These are phyloP conservation scores for Geum urbanum DNA, from an alignment of 306 rosid species.

Conservation along the genomic window DNA sequence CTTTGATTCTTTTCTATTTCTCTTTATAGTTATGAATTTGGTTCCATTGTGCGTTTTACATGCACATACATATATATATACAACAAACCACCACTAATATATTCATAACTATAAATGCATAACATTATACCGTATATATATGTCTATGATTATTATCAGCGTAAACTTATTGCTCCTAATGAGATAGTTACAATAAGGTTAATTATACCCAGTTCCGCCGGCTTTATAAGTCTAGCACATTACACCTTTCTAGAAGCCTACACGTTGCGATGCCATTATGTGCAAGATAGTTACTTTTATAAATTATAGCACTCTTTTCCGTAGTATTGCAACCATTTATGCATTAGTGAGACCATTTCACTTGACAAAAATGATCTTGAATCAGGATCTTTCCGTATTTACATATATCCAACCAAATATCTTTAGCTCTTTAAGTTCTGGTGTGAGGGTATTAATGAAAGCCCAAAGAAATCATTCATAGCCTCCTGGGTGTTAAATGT, in stretches of 20 bases:
- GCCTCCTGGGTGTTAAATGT: background rate
- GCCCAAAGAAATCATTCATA: background rate
- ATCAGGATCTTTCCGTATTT: background rate
- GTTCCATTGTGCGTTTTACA: too few species aligned
- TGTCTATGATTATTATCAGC: background rate
- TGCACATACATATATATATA: too few species aligned
- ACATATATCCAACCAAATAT: background rate
- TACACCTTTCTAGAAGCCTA: background rate
- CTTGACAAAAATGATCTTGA: background rate
- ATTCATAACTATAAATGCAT: too few species aligned
- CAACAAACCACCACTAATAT: too few species aligned
- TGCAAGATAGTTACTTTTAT: background rate
- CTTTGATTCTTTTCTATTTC: too few species aligned
- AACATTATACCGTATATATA: too few species aligned
- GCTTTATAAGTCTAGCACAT: background rate
- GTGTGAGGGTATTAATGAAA: conserved; percentile 5
- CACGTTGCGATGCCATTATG: background rate
- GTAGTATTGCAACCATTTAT: too few species aligned
- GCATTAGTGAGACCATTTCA: background rate
- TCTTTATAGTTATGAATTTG: too few species aligned
- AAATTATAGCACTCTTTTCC: background rate
- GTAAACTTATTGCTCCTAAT: background rate
- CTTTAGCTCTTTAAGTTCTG: background rate
- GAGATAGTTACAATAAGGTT: background rate
- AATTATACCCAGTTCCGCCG: background rate